Evolutionary conservation across 352 stramenopile species (phyloP), one percentile per base, ranked within the genome.

Genomic region (Paralagenidium karlingii): DNA sequence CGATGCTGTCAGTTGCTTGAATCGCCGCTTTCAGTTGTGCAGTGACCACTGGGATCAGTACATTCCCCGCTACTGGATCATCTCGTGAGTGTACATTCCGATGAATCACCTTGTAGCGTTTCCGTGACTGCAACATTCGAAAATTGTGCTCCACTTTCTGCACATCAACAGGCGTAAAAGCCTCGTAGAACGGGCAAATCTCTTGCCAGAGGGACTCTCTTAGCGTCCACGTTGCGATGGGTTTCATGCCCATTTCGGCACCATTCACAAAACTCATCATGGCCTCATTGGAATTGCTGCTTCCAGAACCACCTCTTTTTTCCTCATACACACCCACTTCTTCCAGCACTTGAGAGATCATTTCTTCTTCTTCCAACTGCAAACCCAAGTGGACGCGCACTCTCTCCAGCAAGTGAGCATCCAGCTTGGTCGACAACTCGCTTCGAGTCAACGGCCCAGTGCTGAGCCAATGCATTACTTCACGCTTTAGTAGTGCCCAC

Each of bases 101-200:
- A n/a, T n/a, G n/a, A n/a, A n/a, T n/a, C n/a, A n/a, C n/a, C n/a
- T n/a, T n/a, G n/a, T n/a, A n/a, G n/a, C n/a, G n/a, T n/a, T n/a
- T n/a, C n/a, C n/a, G n/a, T n/a, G n/a, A n/a, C n/a, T n/a, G n/a
- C n/a, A n/a, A n/a, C n/a, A 76, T 78, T 26, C 58, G 65, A 6
- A 82, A 48, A 31, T 89, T 86, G 40, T 86, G 71, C 27, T 89
- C 76, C 22, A 64, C 81, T 24, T 76, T 53, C 33, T 89, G 71
- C 2, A 68, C 53, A 37, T 89, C 76, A 1, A 68, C 75, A 1
- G 69, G 69, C 16, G 68, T 83, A 40, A 85, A 89, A 31, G 62
- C 78, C 47, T 89, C 76, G 44, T 85, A 89, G 8, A 76, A 44
- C 8, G 67, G 65, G 2, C 70, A 82, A 4, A 89, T 51, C 21